phyloP scores from a whole-genome alignment of 169 alveolate genomes.

The Eimeria acervulina region DNA sequence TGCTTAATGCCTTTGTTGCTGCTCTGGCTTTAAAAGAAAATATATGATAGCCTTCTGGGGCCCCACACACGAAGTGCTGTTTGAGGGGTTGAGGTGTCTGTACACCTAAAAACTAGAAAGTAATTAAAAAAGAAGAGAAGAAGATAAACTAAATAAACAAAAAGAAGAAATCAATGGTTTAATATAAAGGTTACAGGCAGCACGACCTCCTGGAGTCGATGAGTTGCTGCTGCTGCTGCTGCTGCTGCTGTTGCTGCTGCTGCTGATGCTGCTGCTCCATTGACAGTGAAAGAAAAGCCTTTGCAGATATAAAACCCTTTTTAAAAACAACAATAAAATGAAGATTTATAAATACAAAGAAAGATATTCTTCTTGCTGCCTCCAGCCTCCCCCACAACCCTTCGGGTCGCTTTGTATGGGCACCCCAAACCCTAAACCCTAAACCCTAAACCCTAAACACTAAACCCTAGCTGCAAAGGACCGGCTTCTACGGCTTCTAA shows the following conservation, averaged over 20 bases:
- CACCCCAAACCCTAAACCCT: no score
- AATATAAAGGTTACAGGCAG: background rate
- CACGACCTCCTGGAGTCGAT: background rate
- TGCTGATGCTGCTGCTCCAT: background rate
- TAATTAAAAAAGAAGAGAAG: background rate
- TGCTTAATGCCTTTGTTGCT: background rate
- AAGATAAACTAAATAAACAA: background rate
- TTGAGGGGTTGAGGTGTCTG: background rate
- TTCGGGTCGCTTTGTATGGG: no score
- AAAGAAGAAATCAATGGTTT: background rate
- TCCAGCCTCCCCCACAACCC: no score
- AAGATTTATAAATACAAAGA: no score
- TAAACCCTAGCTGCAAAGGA: no score
- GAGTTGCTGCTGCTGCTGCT: background rate
- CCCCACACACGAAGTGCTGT: background rate
- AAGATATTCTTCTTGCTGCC: no score
- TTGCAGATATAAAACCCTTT: no score
- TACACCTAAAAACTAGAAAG: background rate
- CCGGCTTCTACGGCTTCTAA: no score
- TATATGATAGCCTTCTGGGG: no score
- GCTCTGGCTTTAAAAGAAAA: no score
- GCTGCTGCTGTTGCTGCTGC: slow-evolving; percentile 29
- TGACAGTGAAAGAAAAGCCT: background rate
- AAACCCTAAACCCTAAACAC: no score
- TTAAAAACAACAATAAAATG: no score